A percentile compares a stretch with the other conserved stretches of the same genome.
Conservation (phyloP, 225 moss, liverwort and hornwort genomes). For the Polytrichum formosum region DNA sequence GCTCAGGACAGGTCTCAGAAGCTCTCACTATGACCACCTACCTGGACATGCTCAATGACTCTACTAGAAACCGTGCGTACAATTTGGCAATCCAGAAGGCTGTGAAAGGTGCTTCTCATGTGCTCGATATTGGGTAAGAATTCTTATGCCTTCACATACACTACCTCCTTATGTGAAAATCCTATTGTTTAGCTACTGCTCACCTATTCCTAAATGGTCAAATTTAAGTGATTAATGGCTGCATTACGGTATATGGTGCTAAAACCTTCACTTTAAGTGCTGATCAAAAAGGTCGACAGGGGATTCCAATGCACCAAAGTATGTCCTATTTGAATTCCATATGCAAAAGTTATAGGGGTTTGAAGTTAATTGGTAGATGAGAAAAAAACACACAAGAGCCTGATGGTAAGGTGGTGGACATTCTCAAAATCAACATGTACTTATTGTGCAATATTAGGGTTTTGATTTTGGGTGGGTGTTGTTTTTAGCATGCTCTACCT, state of each 20-base stretch:
- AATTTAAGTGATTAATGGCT: not conserved
- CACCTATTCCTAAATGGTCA: constrained; percentile 1
- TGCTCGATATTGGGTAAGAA: constrained; percentile 78
- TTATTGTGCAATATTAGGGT: no score
- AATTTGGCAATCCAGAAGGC: constrained; percentile 71
- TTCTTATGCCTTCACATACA: constrained; percentile 1
- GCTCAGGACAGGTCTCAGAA: constrained; percentile 34
- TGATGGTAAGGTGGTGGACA: no score
- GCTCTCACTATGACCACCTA: constrained; percentile 80
- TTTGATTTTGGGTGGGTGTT: no score
- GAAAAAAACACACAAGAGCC: no score
- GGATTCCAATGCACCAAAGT: no score
- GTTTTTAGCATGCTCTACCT: no score
- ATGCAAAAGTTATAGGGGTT: no score
- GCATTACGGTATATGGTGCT: not conserved
- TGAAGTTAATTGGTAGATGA: no score
- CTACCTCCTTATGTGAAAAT: not conserved
- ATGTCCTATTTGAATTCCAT: no score
- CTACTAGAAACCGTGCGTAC: constrained; percentile 65
- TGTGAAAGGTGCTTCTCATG: constrained; percentile 67
- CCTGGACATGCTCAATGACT: constrained; percentile 88
- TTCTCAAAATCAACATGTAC: no score
- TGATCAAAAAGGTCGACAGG: no score
- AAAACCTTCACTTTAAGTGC: no score
- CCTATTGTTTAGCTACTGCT: not conserved